Evolutionary conservation across 2,329 filamentous ascomycete genomes (phyloP).

Genomic region (Neofusicoccum parvum): DNA sequence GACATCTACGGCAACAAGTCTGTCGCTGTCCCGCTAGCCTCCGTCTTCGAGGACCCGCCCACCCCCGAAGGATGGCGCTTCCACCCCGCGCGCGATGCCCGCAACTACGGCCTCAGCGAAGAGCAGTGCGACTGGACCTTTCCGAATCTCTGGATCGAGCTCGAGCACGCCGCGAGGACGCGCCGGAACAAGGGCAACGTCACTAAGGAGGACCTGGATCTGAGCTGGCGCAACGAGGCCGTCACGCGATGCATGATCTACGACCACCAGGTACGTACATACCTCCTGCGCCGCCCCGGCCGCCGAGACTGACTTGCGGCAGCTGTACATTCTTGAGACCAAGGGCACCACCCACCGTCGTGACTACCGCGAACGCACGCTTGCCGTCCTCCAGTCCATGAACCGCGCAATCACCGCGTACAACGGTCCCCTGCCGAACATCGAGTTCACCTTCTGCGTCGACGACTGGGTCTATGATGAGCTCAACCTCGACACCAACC

Average conservation of each 20-base stretch:
- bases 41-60: slow-evolving; percentile 1
- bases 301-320: background rate
- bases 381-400: slow-evolving; percentile 57
- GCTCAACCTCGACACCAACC: slow-evolving; percentile 21
- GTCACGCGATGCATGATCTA: slow-evolving; percentile 34
- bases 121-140: slow-evolving; percentile 25
- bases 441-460: slow-evolving; percentile 56
- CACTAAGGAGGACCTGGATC: slow-evolving; percentile 27
- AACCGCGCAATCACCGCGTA: slow-evolving; percentile 56
- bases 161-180: slow-evolving; percentile 27
- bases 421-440: slow-evolving; percentile 52
- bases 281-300: background rate
- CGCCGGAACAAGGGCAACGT: slow-evolving; percentile 25
- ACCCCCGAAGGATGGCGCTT: slow-evolving; percentile 17
- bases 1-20: slow-evolving; percentile 4
- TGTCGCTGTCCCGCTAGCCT: slow-evolving; percentile 7
- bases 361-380: slow-evolving; percentile 29
- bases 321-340: slow-evolving; percentile 39
- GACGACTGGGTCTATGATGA: slow-evolving; percentile 29
- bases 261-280: slow-evolving; percentile 27
- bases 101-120: slow-evolving; percentile 20
- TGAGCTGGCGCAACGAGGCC: slow-evolving; percentile 27
- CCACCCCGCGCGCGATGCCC: slow-evolving; percentile 17
- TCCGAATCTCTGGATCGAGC: slow-evolving; percentile 28
- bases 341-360: slow-evolving; percentile 27